A percentile compares a stretch with the other conserved stretches of the same genome.
These are phyloP conservation scores for Penicillium paneum DNA, from an alignment of 2,329 filamentous ascomycete species.

Conservation along the genomic window DNA sequence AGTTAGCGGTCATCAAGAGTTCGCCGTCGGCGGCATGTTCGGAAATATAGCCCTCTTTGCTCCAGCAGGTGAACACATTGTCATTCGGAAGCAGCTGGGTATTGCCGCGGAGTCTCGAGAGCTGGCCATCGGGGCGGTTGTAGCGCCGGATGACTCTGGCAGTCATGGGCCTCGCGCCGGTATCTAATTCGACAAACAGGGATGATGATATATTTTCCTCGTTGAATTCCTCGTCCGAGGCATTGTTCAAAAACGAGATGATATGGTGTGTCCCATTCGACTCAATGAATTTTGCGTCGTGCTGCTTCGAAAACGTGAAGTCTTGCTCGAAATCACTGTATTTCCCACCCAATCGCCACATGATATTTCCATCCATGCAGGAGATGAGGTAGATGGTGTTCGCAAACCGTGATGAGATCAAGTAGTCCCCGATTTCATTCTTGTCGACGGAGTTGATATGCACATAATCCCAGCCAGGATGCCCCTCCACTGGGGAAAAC, in stretches of 20 bases:
- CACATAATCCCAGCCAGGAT: conserved; percentile 35
- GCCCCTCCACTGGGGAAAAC: conserved; percentile 7
- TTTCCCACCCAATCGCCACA: conserved; percentile 39
- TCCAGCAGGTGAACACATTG: conserved; percentile 39
- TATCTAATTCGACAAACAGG: conserved; percentile 31
- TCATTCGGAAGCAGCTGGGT: conserved; percentile 34
- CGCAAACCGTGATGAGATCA: conserved; percentile 40
- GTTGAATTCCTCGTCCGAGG: conserved; percentile 28
- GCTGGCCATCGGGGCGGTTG: conserved; percentile 31
- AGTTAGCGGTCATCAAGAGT: conserved; percentile 33
- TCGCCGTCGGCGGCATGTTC: conserved; percentile 32
- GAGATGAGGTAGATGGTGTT: conserved; percentile 40
- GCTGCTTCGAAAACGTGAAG: conserved; percentile 37
- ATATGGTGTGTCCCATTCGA: conserved; percentile 29
- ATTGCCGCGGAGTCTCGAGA: conserved; percentile 36
- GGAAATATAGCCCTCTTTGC: conserved; percentile 33
- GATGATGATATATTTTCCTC: conserved; percentile 30
- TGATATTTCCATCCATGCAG: conserved; percentile 31
- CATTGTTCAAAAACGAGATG: conserved; percentile 37
- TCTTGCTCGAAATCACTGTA: conserved; percentile 29
- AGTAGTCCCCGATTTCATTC: conserved; percentile 36
- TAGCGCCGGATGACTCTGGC: conserved; percentile 28
- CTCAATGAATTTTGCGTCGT: conserved; percentile 36
- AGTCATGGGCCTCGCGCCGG: conserved; percentile 24
- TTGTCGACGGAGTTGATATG: conserved; percentile 43